Evolutionary conservation across 2,329 filamentous ascomycete genomes (phyloP), one percentile per base, ranked within the genome.

Genomic region (Scedosporium dehoogii): DNA sequence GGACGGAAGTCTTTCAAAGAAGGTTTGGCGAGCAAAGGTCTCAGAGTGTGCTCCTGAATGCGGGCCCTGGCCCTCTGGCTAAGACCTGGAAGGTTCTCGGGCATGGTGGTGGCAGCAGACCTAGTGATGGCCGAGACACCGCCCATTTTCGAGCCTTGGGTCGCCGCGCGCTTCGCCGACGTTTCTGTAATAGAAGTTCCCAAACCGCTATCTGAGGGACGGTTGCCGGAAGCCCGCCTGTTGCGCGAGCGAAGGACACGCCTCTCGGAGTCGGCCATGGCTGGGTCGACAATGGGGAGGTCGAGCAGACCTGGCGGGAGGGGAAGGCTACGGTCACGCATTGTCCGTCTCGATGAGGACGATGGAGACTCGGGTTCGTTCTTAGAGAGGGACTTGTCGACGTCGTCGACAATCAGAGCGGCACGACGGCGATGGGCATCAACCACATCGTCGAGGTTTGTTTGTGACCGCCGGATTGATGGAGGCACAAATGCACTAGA

Each of bases 181-280:
- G 78, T 81, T 58, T 85, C 89, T 64, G 80, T 83, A 69, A 96
- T 81, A 51, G 92, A 96, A 53, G 91, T 89, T 60, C 92, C 92
- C 66, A 97, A 80, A 61, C 91, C 92, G 73, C 92, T 96, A 77
- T 97, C 92, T 16, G 91, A 94, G 64, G 85, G 84, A 75, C 92
- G 88, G 70, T 86, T 83, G 70, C 86, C 82, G 53, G 79, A 80
- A 64, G 78, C 76, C 70, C 85, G 81, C 63, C 81, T 81, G 59
- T 76, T 77, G 64, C 81, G 82, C 66, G 81, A 80, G 64, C 81
- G 83, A 66, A 82, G 73, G 48, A 81, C 75, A 65, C 79, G 79
- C 64, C 79, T 75, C 72, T 80, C 79, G 66, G 79, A 68, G 60
- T 70, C 38, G 56, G 73, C 72, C 77, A 82, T 81, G 61, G 76